Evolutionary conservation across 2,329 filamentous ascomycete species (phyloP).

Genomic region (Rhinocladiella similis): DNA sequence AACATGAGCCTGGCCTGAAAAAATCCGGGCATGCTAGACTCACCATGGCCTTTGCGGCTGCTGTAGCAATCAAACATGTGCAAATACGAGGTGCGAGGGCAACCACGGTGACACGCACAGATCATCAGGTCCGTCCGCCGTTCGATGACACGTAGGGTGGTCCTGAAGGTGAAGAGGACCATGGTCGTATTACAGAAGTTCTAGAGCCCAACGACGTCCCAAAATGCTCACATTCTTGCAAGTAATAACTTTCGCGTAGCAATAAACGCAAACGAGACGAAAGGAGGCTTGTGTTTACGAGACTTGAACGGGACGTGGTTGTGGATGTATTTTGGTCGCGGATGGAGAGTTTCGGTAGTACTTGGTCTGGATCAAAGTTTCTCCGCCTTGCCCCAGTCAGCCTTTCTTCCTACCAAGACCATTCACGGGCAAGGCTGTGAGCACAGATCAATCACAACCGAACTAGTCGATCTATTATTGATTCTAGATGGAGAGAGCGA

Average conservation of each 20-base stretch:
- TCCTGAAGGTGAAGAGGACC: neutral
- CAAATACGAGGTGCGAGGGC: neutral
- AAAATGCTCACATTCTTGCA: too few species aligned
- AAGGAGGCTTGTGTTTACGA: too few species aligned
- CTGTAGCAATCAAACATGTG: constrained; percentile 8
- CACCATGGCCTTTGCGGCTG: constrained; percentile 11
- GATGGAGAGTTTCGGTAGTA: too few species aligned
- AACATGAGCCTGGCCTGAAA: neutral
- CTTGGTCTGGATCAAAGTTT: neutral
- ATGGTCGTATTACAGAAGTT: neutral
- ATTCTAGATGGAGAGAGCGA: neutral
- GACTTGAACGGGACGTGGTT: neutral
- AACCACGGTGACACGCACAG: constrained; percentile 7
- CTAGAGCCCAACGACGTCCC: neutral
- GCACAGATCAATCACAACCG: constrained; percentile 1
- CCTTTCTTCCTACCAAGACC: neutral
- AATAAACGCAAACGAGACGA: too few species aligned
- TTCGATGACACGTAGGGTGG: too few species aligned
- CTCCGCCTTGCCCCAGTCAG: neutral
- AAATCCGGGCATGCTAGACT: constrained; percentile 1
- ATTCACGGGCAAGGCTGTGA: neutral
- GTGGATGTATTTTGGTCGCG: neutral
- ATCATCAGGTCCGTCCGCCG: constrained; percentile 4
- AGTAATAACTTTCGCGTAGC: too few species aligned
- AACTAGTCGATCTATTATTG: constrained; percentile 2